Conservation (phyloP, 192 early-diverging fungal genomes). For the Phycomyces nitens region DNA sequence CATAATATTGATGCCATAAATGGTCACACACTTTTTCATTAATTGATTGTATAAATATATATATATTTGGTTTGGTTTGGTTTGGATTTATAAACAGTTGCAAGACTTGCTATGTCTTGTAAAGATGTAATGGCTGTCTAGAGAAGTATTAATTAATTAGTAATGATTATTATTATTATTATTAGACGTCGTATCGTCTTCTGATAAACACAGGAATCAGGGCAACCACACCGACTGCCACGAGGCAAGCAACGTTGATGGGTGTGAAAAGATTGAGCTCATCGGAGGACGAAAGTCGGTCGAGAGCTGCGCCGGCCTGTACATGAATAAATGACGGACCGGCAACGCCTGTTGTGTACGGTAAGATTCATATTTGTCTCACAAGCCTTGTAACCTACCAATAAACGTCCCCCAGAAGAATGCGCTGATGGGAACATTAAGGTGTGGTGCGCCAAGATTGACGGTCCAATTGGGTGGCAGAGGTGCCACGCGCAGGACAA, state of each 20-base stretch:
- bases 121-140: too few species aligned
- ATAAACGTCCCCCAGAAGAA: conserved; percentile 57
- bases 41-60: too few species aligned
- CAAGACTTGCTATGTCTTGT: too few species aligned
- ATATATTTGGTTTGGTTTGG: too few species aligned
- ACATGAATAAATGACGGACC: conserved; percentile 52
- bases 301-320: conserved; percentile 53
- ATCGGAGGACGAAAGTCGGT: conserved; percentile 44
- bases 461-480: conserved; percentile 60
- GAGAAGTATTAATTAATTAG: too few species aligned
- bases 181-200: conserved; percentile 15
- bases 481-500: conserved; percentile 51
- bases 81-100: too few species aligned
- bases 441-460: conserved; percentile 56
- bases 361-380: neutral
- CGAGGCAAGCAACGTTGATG: conserved; percentile 43
- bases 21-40: too few species aligned
- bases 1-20: too few species aligned
- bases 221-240: conserved; percentile 41
- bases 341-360: conserved; percentile 34
- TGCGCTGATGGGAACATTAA: conserved; percentile 45
- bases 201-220: conserved; percentile 47
- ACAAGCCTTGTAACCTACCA: conserved; percentile 14
- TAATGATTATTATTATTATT: too few species aligned
- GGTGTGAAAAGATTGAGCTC: conserved; percentile 45